Evolutionary conservation across 179 eudicot genomes (phyloP), one percentile per base, ranked within the genome.

Genomic region (Vitellaria paradoxa): DNA sequence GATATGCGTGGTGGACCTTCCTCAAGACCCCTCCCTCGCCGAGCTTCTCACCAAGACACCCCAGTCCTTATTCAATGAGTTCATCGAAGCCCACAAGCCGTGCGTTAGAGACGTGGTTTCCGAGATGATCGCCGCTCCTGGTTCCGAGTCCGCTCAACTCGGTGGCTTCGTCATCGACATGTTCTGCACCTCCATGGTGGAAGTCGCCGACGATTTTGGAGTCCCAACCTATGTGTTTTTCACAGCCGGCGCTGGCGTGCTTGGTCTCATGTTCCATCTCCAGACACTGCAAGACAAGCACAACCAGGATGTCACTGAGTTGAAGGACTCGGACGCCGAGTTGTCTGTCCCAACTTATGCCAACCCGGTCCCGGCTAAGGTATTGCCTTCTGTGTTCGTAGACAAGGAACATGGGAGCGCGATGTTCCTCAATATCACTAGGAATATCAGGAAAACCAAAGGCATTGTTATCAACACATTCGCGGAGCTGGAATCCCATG

Each of bases 401-500:
- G 75, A 76, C 20, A 72, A 82, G 52, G 81, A 70, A 9, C 40
- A 21, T 0, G 88, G 81, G 1, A 37, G 20, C 10, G 10, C 17
- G n/a, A n/a, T 0, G 47, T 42, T 26, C 4, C 2, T 82, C 0
- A 15, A 30, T 7, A 46, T 47, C 0, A 26, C 79, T 0, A 67
- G 70, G 59, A 72, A 56, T 56, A 81, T 81, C 50, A 77, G 81
- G 42, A 68, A 50, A 7, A 4, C 77, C 1, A 84, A 82, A 55
- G 94, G 94, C 2, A 90, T 92, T 15, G 14, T 92, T 13, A 85
- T 90, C 14, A 90, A 92, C 66, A 83, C 92, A 0, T 88, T 78
- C 42, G 9, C 3, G 0, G 92, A 89, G 78, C 65, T 87, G 1
- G 91, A 91, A 72, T 30, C 79, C 0, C 20, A 68, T 24, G 75